Base-by-base conservation (phyloP, 805 yeast genomes). In the Metschnikowia henanensis region DNA sequence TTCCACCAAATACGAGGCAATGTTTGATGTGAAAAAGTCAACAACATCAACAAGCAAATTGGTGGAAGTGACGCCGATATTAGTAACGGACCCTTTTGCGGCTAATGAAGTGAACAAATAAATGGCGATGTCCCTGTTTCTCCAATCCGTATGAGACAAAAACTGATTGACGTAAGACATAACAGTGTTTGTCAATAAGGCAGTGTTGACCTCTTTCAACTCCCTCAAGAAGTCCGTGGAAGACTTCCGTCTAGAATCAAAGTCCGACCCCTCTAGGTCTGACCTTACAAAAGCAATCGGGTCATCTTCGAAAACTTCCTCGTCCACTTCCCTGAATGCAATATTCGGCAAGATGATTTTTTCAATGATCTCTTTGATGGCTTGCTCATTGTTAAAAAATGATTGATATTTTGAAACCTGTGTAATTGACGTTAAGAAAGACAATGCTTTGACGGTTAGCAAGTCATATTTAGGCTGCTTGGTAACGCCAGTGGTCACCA, bases 241-340 rank as follows among this genome's bases (percentile, higher is more conserved):
- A 0, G 96, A 82, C 55, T 95, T 81, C 64, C 97, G 78, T 65
- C 99, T 80, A 1, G 97, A 84, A 59, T 91, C 98, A 12, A 85
- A 79, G 61, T 92, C 98, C 0, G 96, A 83, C 5, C 98, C 98
- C 66, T 95, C 99, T 35, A 95, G 72, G 64, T 94, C 99, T 49
- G 96, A 77, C 58, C 98, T 79, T 17, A 91, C 91, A 60, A 76
- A 94, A 57, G 88, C 95, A 42, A 94, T 84, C 29, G 99, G 99
- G 60, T 94, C 99, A 65, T 94, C 99, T 65, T 94, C 99, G 63
- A 94, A 92, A 49, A 84, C 65, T 64, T 95, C 99, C 57, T 88
- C 89, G 60, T 94, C 99, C 2, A 85, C 75, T 45, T 86, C 92
- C 58, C 98, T 81, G 47, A 94, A 75, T 9, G 83, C 77, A 55